Base-by-base conservation (phyloP, 208 protist genomes). In the Angomonas ambiguus region DNA sequence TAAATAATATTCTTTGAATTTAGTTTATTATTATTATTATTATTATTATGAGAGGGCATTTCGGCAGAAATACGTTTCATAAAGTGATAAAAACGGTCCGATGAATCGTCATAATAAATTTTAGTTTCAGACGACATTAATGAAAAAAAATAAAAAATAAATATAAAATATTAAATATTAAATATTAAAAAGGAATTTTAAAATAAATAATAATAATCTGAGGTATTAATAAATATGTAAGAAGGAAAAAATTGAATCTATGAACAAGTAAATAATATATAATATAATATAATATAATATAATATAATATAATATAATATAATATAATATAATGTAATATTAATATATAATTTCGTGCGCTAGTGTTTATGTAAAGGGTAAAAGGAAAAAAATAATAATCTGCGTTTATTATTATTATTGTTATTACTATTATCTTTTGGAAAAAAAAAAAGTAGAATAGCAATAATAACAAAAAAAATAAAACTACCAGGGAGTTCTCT, bases 401-500 rank as follows among this genome's bases (percentile, higher is more conserved):
- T 4, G 6, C n/a, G 24, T 59, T 4, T 33, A 33, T 59, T 6
- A 59, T 33, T 59, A 8, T 13, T 27, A 33, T 59, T 65, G 5
- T 65, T 65, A 55, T 65, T 65, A 63, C 13, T 53, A 51, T 28
- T 65, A 27, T 31, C 35, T 13, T 59, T 31, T 27, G 25, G 22
- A 59, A 59, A 34, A 30, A 6, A 20, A 27, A 56, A 56, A 45
- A 25, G 30, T 16, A 16, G 27, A n/a, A 56, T 24, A 57, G 2
- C 10, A 35, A 27, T 35, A 16, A 66, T 5, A 33, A 30, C 34
- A 32, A 56, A 16, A 56, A 8, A 35, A 25, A 33, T 28, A 57
- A n/a, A n/a, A n/a, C n/a, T n/a, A n/a, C n/a, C n/a, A n/a, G n/a
- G n/a, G n/a, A n/a, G n/a, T n/a, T n/a, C n/a, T n/a, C n/a, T n/a